A percentile compares a stretch with the other conserved stretches of the same genome.
Evolutionary conservation across 2,329 filamentous ascomycete species (phyloP).

Genomic region (Claviceps monticola): DNA sequence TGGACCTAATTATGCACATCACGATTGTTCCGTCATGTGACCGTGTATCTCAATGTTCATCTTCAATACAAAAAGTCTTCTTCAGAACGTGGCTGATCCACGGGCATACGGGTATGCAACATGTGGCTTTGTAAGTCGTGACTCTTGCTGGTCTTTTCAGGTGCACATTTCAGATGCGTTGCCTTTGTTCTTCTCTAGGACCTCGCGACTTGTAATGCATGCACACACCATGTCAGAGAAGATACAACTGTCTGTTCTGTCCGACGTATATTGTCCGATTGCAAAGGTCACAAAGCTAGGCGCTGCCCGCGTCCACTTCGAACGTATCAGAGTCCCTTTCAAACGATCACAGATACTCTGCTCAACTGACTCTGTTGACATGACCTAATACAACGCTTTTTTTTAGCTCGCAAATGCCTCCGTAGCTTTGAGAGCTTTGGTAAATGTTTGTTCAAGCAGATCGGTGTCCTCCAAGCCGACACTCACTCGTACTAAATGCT

Average conservation of each 20-base stretch:
- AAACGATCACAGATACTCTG: neutral
- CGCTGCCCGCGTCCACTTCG: neutral
- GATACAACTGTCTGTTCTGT: neutral
- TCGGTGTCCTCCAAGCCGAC: slow-evolving; percentile 73
- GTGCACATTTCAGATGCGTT: too few species aligned
- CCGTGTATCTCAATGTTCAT: neutral
- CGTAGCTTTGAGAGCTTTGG: slow-evolving; percentile 52
- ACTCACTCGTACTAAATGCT: slow-evolving; percentile 70
- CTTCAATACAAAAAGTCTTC: neutral
- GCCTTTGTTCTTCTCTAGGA: too few species aligned
- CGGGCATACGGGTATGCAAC: neutral
- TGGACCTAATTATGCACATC: slow-evolving; percentile 48
- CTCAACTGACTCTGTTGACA: neutral
- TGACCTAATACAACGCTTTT: neutral
- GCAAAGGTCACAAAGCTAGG: neutral
- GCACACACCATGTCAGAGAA: neutral
- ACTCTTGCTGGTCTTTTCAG: too few species aligned
- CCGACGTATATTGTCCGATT: neutral
- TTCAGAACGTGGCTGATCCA: neutral
- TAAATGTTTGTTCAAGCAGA: slow-evolving; percentile 50
- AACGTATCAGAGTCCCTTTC: neutral
- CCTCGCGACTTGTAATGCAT: neutral
- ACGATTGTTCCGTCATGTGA: slow-evolving; percentile 48
- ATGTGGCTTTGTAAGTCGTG: too few species aligned
- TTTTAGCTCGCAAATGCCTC: neutral